Base-by-base conservation (phyloP, 257 asterid genomes). In the Ilex aquifolium region DNA sequence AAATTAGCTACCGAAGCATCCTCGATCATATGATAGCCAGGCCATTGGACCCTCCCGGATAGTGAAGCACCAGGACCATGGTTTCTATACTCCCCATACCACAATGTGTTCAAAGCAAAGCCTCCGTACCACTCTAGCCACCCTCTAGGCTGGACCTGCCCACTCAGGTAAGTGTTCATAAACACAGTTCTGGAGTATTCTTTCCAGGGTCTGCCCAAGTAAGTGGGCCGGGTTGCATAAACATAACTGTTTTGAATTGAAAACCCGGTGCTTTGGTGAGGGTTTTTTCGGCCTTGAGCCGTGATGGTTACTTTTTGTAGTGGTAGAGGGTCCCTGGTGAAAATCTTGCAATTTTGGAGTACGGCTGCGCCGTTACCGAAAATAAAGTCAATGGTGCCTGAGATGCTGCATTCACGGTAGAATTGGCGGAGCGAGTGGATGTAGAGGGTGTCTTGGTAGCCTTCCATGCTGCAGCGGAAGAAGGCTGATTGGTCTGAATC, bases 341-440 rank as follows among this genome's bases (percentile, higher is more conserved):
- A 89, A 69, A 92, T 85, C 53, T 76, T 78, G 83, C 98, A 92
- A 74, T 80, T 80, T 64, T 92, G 98, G 13, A 92, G 84, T 32
- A 92, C 95, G 31, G 97, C 98, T 4, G 98, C 97, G 2, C 95
- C 96, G 32, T 88, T 92, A 69, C 99, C 99, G 63, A 89, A 92
- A 62, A 92, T 89, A 87, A 89, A 92, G 77, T 92, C 99, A 67
- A 92, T 89, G 65, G 99, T 92, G 64, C 99, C 99, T 44, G 87
- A 85, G 62, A 92, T 77, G 82, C 51, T 63, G 87, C 99, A 92
- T 49, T 92, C 97, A 7, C 97, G 90, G 79, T 83, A 92, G 87
- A 92, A 92, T 29, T 92, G 98, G 52, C 98, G 97, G 72, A 88
- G 89, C 49, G 98, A 92, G 77, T 92, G 98, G 40, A 92, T 83